These are phyloP conservation scores for Spiraea crenata DNA, from an alignment of 331 rosid species.

Conservation along the genomic window DNA sequence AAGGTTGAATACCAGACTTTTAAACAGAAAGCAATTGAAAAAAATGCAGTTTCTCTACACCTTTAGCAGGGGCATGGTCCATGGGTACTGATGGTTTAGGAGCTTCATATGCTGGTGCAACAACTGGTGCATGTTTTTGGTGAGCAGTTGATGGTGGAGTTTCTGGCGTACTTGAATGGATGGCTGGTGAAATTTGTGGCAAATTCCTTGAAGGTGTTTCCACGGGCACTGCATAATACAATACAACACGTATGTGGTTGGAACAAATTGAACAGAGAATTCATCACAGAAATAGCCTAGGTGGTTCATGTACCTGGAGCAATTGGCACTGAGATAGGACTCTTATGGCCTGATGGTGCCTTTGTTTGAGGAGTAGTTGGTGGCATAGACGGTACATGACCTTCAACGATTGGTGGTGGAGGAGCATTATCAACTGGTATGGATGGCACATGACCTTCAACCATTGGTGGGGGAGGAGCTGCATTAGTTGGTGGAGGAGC, in stretches of 20 bases:
- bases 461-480: no score
- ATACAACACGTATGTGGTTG: slow-evolving; percentile 12
- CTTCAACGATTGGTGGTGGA: slow-evolving; percentile 31
- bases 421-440: slow-evolving; percentile 23
- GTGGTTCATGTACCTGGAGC: slow-evolving; percentile 51
- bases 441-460: no score
- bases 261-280: slow-evolving; percentile 13
- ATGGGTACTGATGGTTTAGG: slow-evolving; percentile 45
- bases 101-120: slow-evolving; percentile 47
- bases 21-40: slow-evolving; percentile 17
- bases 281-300: slow-evolving; percentile 9
- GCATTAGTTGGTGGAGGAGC: no score
- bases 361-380: slow-evolving; percentile 47
- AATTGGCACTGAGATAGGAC: slow-evolving; percentile 41
- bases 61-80: slow-evolving; percentile 46
- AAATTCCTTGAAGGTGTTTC: slow-evolving; percentile 38
- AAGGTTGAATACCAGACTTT: slow-evolving; percentile 10
- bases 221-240: slow-evolving; percentile 44
- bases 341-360: slow-evolving; percentile 33
- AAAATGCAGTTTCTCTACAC: slow-evolving; percentile 34
- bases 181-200: slow-evolving; percentile 49
- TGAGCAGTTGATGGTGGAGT: slow-evolving; percentile 39
- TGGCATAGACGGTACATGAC: slow-evolving; percentile 28
- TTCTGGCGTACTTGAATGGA: slow-evolving; percentile 39
- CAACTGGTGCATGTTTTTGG: slow-evolving; percentile 32